phyloP scores from a whole-genome alignment of 2,329 filamentous ascomycete species.

The Aureobasidium sp. region DNA sequence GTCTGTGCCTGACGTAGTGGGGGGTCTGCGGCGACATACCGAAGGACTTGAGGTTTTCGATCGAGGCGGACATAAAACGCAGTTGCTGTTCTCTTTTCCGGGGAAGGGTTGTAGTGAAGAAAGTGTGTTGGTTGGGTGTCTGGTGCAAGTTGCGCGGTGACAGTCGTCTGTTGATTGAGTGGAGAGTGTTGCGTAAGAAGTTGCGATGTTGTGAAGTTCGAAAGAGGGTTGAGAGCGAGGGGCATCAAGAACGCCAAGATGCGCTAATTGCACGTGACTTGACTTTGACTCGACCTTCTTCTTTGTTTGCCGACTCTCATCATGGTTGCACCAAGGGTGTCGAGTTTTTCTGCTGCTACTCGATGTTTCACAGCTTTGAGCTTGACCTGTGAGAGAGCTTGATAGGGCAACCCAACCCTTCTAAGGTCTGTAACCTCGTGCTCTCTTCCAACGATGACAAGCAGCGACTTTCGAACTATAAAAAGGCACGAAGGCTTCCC shows the following conservation, averaged over 20 bases:
- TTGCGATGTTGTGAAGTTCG: constrained; percentile 10
- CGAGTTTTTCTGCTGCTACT: background rate
- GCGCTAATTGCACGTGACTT: constrained; percentile 3
- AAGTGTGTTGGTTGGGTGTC: background rate
- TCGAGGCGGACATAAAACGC: constrained; percentile 69
- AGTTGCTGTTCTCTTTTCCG: constrained; percentile 15
- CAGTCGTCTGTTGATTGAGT: background rate
- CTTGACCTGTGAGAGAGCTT: no score
- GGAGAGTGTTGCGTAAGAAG: constrained; percentile 10
- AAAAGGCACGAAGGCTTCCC: background rate
- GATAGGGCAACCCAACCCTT: no score
- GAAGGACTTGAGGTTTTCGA: constrained; percentile 97
- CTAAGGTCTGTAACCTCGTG: background rate
- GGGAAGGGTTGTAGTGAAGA: background rate
- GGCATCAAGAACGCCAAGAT: background rate
- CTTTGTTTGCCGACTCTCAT: background rate
- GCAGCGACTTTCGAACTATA: background rate
- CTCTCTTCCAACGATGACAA: no score
- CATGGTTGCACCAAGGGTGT: background rate
- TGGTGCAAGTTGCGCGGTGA: background rate
- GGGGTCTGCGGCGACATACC: constrained; percentile 50
- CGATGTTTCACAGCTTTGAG: no score
- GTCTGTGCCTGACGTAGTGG: constrained; percentile 15
- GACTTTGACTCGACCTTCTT: background rate
- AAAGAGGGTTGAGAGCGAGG: constrained; percentile 11